A percentile compares a stretch with the other conserved stretches of the same genome.
These are phyloP conservation scores for Phanerochaete carnosa DNA, from an alignment of 768 basidiomycete species.

Conservation along the genomic window DNA sequence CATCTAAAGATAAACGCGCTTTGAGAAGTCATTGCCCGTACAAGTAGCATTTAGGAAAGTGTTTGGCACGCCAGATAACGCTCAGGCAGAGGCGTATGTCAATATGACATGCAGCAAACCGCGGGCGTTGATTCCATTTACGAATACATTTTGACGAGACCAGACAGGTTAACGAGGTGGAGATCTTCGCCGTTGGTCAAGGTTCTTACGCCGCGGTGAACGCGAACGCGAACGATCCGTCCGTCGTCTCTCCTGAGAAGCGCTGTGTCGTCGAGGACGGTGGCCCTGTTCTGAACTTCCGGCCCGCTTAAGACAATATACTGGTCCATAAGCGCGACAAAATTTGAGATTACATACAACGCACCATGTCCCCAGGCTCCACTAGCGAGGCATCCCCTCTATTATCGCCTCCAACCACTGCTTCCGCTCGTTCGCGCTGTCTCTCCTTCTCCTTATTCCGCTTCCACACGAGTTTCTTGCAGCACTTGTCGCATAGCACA, in stretches of 20 bases:
- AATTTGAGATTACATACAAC: not conserved
- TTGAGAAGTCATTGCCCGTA: no score
- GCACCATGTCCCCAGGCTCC: not conserved
- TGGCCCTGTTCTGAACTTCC: not conserved
- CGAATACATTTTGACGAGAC: no score
- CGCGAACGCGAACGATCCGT: not conserved
- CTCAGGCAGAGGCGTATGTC: no score
- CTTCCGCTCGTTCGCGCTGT: not conserved
- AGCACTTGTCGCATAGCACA: slow-evolving; percentile 76
- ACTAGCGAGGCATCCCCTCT: no score
- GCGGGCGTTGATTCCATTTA: no score
- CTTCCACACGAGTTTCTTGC: slow-evolving; percentile 87
- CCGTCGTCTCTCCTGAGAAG: not conserved
- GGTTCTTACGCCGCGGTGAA: not conserved
- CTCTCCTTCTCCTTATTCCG: slow-evolving; percentile 48
- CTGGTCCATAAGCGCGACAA: not conserved
- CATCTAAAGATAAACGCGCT: no score
- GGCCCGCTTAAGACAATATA: not conserved
- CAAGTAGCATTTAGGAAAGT: no score
- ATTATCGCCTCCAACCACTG: not conserved
- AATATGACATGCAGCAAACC: no score
- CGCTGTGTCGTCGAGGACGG: not conserved
- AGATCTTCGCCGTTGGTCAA: not conserved
- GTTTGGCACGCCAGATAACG: no score
- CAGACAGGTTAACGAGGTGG: no score